These are phyloP conservation scores for Metarhizium brunneum DNA, from an alignment of 2,329 filamentous ascomycete genomes.

Conservation along the genomic window DNA sequence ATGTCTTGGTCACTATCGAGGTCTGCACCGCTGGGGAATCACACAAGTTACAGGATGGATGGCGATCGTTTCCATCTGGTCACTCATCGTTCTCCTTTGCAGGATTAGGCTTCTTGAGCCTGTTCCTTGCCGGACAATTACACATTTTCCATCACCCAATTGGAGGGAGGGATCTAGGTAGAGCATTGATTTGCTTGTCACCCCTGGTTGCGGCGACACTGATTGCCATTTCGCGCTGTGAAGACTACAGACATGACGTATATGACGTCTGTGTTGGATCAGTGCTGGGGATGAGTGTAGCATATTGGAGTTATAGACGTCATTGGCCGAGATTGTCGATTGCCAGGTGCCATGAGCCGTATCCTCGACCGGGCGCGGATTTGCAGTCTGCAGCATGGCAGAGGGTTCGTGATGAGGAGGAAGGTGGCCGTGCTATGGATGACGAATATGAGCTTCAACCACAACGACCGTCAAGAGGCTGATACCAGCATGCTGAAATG, in stretches of 20 bases:
- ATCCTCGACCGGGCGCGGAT: constrained; percentile 35
- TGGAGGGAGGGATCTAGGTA: constrained; percentile 41
- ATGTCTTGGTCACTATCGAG: constrained; percentile 51
- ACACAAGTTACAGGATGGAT: constrained; percentile 69
- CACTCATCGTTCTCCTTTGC: constrained; percentile 74
- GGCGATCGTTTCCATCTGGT: constrained; percentile 74
- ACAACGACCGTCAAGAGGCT: constrained; percentile 15
- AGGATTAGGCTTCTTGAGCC: constrained; percentile 64
- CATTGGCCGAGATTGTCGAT: constrained; percentile 51
- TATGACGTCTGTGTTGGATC: constrained; percentile 58
- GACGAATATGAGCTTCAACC: constrained; percentile 13
- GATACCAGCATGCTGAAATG: constrained; percentile 6
- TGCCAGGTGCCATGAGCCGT: constrained; percentile 46
- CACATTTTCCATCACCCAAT: constrained; percentile 41
- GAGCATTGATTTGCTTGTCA: constrained; percentile 45
- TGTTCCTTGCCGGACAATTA: constrained; percentile 61
- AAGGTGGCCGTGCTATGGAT: constrained; percentile 32
- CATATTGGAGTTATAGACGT: constrained; percentile 57
- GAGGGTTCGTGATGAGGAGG: constrained; percentile 45
- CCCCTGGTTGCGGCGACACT: constrained; percentile 55
- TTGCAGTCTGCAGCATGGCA: constrained; percentile 24
- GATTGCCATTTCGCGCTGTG: constrained; percentile 59
- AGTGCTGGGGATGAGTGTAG: constrained; percentile 47
- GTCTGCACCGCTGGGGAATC: constrained; percentile 65
- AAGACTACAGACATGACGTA: constrained; percentile 64